Evolutionary conservation across 2,329 filamentous ascomycete genomes (phyloP), one percentile per base, ranked within the genome.

Genomic region (Diaporthe longicolla): DNA sequence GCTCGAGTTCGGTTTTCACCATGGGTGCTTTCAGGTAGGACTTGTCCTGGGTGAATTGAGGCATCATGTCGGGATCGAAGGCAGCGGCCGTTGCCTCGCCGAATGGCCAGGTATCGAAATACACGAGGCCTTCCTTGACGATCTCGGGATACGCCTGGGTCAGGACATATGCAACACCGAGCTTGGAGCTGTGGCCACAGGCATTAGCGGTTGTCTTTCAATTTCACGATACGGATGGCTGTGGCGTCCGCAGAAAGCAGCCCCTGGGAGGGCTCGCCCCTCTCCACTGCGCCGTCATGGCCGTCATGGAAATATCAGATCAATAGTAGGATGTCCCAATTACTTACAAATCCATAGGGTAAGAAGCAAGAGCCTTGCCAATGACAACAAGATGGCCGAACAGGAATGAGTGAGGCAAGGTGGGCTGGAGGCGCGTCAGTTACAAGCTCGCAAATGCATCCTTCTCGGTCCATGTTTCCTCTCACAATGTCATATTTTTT

Each of bases 91-190:
- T 82, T 6, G 82, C 79, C 7, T 74, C 63, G 3, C 77, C 77
- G 19, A 85, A 75, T 5, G 84, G 84, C 81, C 83, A 84, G 19
- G 81, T 73, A 69, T 86, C 84, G 58, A 85, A 75, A 72, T 85
- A 83, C 57, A 82, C 73, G 37, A 80, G 61, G 70, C 82, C 81
- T 8, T 76, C 68, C 19, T 76, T 76, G 9, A 76, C 75, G 29
- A 81, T 58, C 26, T 82, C 80, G 13, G 81, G 79, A 55, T 79
- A 82, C 45, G 81, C 78, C 43, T 77, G 69, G 40, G 77, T 26
- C 63, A 66, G 10, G 63, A n/a, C 63, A 2, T 66, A 52, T 7
- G 37, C 17, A 19, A 66, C 5, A 10, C 63, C 63, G 45, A 66
- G 63, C 35, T 66, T 66, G 21, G 45, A 37, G 63, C 61, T 65